A percentile compares a stretch with the other conserved stretches of the same genome.
phyloP scores from a whole-genome alignment of 2,329 filamentous ascomycete genomes.

The Hypoxylon sp. region DNA sequence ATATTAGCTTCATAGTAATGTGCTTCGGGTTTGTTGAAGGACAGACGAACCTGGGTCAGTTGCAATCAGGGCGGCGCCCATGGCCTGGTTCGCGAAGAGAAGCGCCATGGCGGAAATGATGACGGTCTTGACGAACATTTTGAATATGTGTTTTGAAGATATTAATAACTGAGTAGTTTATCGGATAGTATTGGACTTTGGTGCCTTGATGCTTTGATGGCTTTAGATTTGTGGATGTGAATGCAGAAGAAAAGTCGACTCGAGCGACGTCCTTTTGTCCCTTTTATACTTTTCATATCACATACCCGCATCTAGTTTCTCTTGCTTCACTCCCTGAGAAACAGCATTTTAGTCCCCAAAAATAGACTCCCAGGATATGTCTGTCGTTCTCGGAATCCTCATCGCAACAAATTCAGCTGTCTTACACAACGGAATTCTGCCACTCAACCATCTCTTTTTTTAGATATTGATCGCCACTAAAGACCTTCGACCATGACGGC shows the following conservation, averaged over 20 bases:
- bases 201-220: neutral
- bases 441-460: slow-evolving; percentile 1
- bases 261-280: neutral
- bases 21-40: neutral
- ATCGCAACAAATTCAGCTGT: slow-evolving; percentile 1
- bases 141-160: slow-evolving; percentile 14
- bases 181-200: slow-evolving; percentile 1
- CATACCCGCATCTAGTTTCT: neutral
- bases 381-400: neutral
- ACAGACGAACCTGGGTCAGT: slow-evolving; percentile 20
- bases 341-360: neutral
- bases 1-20: neutral
- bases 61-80: slow-evolving; percentile 21
- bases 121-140: slow-evolving; percentile 31
- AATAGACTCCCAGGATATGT: neutral
- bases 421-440: neutral
- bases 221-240: slow-evolving; percentile 11
- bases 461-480: slow-evolving; percentile 3
- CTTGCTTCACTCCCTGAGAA: neutral
- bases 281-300: slow-evolving; percentile 11
- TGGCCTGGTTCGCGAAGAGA: slow-evolving; percentile 32
- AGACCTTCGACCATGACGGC: neutral
- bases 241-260: slow-evolving; percentile 20
- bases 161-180: neutral
- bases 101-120: slow-evolving; percentile 21